A percentile compares a stretch with the other conserved stretches of the same genome.
Conservation (phyloP, 371 early-diverging fungal genomes). For the Mortierella sp. region DNA sequence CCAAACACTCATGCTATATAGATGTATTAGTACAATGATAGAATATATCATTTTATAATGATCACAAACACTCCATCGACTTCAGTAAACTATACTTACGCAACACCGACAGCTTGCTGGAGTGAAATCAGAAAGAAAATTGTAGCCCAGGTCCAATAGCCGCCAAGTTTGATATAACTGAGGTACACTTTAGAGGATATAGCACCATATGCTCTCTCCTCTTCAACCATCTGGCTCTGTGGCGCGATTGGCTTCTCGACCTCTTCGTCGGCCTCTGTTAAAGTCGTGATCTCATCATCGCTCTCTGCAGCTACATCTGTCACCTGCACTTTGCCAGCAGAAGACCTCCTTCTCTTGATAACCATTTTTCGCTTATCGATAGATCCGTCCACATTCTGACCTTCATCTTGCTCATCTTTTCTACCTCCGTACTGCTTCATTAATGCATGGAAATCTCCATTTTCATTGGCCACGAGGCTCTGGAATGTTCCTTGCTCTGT, state of each 20-base stretch:
- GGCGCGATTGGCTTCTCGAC: constrained; percentile 19
- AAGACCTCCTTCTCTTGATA: constrained; percentile 21
- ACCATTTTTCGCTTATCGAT: background rate
- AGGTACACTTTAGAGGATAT: constrained; percentile 48
- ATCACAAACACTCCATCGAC: too few species aligned
- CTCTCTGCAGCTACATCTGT: constrained; percentile 69
- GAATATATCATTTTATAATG: background rate
- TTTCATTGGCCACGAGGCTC: constrained; percentile 56
- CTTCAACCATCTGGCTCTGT: constrained; percentile 49
- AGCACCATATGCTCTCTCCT: constrained; percentile 56
- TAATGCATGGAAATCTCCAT: constrained; percentile 61
- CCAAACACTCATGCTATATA: constrained; percentile 46
- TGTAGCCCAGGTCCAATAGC: constrained; percentile 25
- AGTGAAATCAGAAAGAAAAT: constrained; percentile 12
- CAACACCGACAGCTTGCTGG: constrained; percentile 46
- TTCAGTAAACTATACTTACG: constrained; percentile 21
- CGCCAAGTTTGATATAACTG: constrained; percentile 43
- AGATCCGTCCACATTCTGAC: background rate
- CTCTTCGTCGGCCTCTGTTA: constrained; percentile 26
- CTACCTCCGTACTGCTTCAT: constrained; percentile 66
- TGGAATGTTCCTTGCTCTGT: constrained; percentile 66
- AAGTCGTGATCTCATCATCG: constrained; percentile 52
- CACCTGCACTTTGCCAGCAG: constrained; percentile 40
- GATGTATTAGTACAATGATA: background rate
- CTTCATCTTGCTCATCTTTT: constrained; percentile 11